A percentile compares a stretch with the other conserved stretches of the same genome.
phyloP scores from a whole-genome alignment of 2,329 filamentous ascomycete species.

The Dactylellina drechsleri region DNA sequence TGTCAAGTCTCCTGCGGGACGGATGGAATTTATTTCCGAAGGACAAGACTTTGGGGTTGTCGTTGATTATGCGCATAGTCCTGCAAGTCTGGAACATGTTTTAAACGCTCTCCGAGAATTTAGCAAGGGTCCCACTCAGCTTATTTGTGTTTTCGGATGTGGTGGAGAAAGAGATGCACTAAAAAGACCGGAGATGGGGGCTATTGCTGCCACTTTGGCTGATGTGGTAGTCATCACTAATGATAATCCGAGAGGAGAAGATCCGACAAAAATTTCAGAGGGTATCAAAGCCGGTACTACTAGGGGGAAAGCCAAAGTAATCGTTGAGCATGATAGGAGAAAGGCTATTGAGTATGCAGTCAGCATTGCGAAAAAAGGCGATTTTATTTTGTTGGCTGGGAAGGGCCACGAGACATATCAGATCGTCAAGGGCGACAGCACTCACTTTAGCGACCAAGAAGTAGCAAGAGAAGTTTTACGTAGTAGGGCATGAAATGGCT shows the following conservation, averaged over 20 bases:
- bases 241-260: constrained; percentile 35
- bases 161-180: constrained; percentile 26
- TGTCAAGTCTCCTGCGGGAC: constrained; percentile 21
- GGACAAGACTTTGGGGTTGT: constrained; percentile 35
- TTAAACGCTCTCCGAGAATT: constrained; percentile 28
- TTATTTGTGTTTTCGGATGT: constrained; percentile 37
- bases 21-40: constrained; percentile 46
- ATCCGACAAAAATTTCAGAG: constrained; percentile 21
- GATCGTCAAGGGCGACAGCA: constrained; percentile 3
- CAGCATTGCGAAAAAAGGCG: constrained; percentile 18
- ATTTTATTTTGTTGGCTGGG: constrained; percentile 36
- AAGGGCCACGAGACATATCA: constrained; percentile 50
- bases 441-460: constrained; percentile 29
- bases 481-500: not conserved
- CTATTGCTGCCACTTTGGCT: constrained; percentile 20
- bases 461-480: constrained; percentile 26
- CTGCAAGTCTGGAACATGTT: constrained; percentile 14
- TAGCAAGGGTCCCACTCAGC: not conserved
- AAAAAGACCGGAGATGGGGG: constrained; percentile 33
- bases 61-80: constrained; percentile 39
- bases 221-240: constrained; percentile 34
- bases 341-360: constrained; percentile 37
- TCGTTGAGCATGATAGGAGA: constrained; percentile 23
- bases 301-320: not conserved
- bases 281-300: constrained; percentile 19